These are phyloP conservation scores for Xylaria castorea DNA, from an alignment of 495 filamentous ascomycete species.

Conservation along the genomic window DNA sequence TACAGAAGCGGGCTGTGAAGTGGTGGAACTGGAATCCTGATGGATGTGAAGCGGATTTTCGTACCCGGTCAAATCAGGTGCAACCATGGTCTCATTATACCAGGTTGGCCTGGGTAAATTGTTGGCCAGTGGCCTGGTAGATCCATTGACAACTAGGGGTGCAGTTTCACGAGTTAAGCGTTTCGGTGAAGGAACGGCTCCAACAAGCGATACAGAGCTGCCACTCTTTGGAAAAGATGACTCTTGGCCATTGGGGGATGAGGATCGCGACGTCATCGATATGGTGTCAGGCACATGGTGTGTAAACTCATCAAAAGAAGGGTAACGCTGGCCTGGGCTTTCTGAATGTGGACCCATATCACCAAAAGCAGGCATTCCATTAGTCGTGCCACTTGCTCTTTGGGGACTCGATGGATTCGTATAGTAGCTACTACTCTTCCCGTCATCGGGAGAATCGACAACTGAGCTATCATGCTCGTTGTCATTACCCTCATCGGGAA, in stretches of 20 bases:
- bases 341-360: constrained; percentile 45
- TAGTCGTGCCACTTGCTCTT: constrained; percentile 44
- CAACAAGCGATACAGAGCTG: constrained; percentile 45
- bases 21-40: constrained; percentile 38
- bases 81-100: constrained; percentile 34
- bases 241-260: constrained; percentile 58
- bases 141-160: constrained; percentile 57
- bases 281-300: constrained; percentile 59
- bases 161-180: constrained; percentile 41
- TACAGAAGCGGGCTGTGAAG: constrained; percentile 34
- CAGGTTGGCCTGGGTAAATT: constrained; percentile 36
- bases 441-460: constrained; percentile 50
- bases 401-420: constrained; percentile 42
- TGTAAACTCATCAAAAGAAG: constrained; percentile 58
- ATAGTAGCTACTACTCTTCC: constrained; percentile 37
- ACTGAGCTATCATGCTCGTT: constrained; percentile 39
- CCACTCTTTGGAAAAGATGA: constrained; percentile 53
- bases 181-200: constrained; percentile 43
- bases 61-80: constrained; percentile 38
- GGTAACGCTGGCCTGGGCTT: constrained; percentile 46
- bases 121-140: constrained; percentile 38
- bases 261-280: constrained; percentile 59
- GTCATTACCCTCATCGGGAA: constrained; percentile 55
- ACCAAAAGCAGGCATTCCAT: constrained; percentile 51
- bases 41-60: constrained; percentile 52